phyloP scores from a whole-genome alignment of 768 basidiomycete genomes.

The Clathrus columnatus region DNA sequence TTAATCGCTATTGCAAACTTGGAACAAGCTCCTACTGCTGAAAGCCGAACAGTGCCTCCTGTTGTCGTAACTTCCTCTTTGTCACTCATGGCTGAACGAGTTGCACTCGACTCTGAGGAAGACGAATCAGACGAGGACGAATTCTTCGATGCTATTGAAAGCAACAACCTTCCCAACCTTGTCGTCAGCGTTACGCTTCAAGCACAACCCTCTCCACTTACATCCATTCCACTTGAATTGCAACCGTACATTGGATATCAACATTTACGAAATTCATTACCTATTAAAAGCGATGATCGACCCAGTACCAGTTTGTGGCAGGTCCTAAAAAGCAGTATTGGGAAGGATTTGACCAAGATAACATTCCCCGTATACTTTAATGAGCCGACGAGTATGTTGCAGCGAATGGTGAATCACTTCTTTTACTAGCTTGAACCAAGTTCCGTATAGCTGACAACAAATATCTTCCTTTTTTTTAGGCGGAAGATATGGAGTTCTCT shows the following conservation, averaged over 20 bases:
- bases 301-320: constrained; percentile 91
- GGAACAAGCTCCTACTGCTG: not conserved
- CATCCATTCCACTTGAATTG: constrained; percentile 24
- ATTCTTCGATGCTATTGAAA: constrained; percentile 95
- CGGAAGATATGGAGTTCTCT: constrained; percentile 97
- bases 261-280: constrained; percentile 48
- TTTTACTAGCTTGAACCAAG: too few relatives aligned
- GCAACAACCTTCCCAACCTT: constrained; percentile 68
- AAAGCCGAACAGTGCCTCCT: too few relatives aligned
- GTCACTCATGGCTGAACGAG: not conserved
- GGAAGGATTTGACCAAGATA: constrained; percentile 94
- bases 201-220: constrained; percentile 23
- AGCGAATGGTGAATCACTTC: constrained; percentile 63
- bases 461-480: too few relatives aligned
- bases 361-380: constrained; percentile 92
- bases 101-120: constrained; percentile 21
- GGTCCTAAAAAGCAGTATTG: constrained; percentile 90
- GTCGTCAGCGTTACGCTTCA: constrained; percentile 56
- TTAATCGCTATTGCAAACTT: constrained; percentile 4
- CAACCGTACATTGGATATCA: constrained; percentile 60
- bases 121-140: constrained; percentile 79
- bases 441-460: too few relatives aligned
- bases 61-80: not conserved
- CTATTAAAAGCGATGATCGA: constrained; percentile 63
- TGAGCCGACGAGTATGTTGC: constrained; percentile 92